Evolutionary conservation across 352 stramenopile species (phyloP).

Genomic region (Globisporangium barbulae): DNA sequence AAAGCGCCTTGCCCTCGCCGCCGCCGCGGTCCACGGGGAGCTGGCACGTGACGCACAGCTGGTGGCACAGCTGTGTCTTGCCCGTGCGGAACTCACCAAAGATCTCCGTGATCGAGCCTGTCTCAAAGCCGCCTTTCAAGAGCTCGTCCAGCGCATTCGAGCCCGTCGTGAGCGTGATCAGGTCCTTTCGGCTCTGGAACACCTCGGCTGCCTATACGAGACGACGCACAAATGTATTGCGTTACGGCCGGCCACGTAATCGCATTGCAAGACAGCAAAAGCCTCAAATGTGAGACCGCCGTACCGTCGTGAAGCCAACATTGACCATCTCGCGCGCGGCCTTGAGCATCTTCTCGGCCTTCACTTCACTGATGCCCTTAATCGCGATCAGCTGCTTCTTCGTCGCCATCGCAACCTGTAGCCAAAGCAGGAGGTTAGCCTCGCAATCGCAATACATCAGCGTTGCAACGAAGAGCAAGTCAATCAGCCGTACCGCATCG

Average conservation of each 20-base stretch:
- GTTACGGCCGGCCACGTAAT: too few species aligned
- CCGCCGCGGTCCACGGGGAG: slow-evolving; percentile 96
- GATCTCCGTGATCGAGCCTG: slow-evolving; percentile 96
- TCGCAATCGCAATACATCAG: neutral
- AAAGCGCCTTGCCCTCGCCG: slow-evolving; percentile 97
- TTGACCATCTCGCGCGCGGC: slow-evolving; percentile 96
- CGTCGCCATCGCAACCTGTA: slow-evolving; percentile 93
- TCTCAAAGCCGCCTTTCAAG: slow-evolving; percentile 96
- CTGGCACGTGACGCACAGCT: slow-evolving; percentile 99
- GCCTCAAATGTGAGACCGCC: neutral
- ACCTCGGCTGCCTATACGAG: slow-evolving; percentile 78
- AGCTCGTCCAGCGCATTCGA: slow-evolving; percentile 89
- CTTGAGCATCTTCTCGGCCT: slow-evolving; percentile 98
- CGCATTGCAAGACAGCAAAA: neutral
- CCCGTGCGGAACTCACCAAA: slow-evolving; percentile 99
- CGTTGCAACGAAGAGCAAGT: neutral
- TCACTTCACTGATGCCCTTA: slow-evolving; percentile 99
- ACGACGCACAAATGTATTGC: neutral
- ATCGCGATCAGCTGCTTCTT: slow-evolving; percentile 97
- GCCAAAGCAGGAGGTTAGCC: neutral
- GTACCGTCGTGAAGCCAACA: slow-evolving; percentile 98
- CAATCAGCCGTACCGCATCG: slow-evolving; percentile 81
- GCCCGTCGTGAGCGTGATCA: slow-evolving; percentile 94
- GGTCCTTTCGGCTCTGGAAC: slow-evolving; percentile 84
- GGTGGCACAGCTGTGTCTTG: slow-evolving; percentile 99